Percentiles rank a stretch among this genome's conserved stretches.
Evolutionary conservation across 768 basidiomycete genomes (phyloP).

Genomic region (Tylopilus sp.): DNA sequence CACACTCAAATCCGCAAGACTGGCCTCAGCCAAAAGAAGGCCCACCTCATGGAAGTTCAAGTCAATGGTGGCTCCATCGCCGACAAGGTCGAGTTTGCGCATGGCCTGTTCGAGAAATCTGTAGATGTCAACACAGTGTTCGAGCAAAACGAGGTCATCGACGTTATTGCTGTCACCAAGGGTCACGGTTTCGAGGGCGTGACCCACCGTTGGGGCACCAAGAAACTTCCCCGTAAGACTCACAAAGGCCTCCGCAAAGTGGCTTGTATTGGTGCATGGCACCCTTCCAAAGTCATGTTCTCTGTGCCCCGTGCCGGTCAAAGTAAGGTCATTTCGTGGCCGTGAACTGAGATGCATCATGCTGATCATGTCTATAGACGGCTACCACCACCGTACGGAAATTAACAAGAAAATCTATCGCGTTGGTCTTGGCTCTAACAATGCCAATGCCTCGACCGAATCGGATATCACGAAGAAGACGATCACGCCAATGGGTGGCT

Average conservation of each 20-base stretch:
- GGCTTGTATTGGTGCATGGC: constrained; percentile 98
- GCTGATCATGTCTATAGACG: constrained; percentile 48
- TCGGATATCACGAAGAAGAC: constrained; percentile 90
- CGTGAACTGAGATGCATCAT: neutral
- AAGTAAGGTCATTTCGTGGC: constrained; percentile 54
- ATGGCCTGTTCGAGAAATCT: constrained; percentile 94
- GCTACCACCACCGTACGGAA: constrained; percentile 96
- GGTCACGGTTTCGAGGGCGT: constrained; percentile 99
- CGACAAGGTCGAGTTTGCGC: constrained; percentile 97
- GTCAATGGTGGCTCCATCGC: constrained; percentile 94
- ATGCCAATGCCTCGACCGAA: constrained; percentile 87
- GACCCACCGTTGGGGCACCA: constrained; percentile 98
- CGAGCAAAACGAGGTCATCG: constrained; percentile 95
- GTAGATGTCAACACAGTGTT: constrained; percentile 83
- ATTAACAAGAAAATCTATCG: constrained; percentile 99
- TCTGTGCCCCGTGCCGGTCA: constrained; percentile 99
- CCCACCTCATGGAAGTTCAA: constrained; percentile 99
- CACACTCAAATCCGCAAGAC: constrained; percentile 99
- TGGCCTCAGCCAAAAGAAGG: constrained; percentile 97
- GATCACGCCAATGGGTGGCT: constrained; percentile 98
- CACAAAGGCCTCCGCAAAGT: constrained; percentile 99
- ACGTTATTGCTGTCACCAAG: constrained; percentile 97
- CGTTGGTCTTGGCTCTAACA: constrained; percentile 75
- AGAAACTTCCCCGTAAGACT: constrained; percentile 97
- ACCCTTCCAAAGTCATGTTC: constrained; percentile 99